Evolutionary conservation across 371 early-diverging fungal genomes (phyloP).

Genomic region (Polyrhizophydium stewartii): DNA sequence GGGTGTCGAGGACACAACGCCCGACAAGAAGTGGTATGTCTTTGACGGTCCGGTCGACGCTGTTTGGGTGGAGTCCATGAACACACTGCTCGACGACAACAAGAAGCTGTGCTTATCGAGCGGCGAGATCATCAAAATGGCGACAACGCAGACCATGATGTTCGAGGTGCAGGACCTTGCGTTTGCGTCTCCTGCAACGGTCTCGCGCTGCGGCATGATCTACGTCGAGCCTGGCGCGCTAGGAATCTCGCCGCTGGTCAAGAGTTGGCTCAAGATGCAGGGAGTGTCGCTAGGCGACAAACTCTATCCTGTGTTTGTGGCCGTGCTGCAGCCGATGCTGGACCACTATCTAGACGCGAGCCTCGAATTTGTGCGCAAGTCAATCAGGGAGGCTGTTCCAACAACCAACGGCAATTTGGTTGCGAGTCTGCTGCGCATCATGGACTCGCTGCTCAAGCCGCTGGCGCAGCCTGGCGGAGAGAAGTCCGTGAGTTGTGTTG

Average conservation of each 20-base stretch:
- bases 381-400: slow-evolving; percentile 43
- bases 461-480: slow-evolving; percentile 5
- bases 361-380: slow-evolving; percentile 37
- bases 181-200: slow-evolving; percentile 59
- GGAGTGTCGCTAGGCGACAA: slow-evolving; percentile 18
- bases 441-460: slow-evolving; percentile 34
- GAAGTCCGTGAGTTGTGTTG: neutral
- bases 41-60: slow-evolving; percentile 66
- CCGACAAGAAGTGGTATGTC: slow-evolving; percentile 59
- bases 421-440: slow-evolving; percentile 40
- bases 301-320: slow-evolving; percentile 19
- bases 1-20: slow-evolving; percentile 45
- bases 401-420: slow-evolving; percentile 45
- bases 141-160: slow-evolving; percentile 52
- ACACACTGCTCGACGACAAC: slow-evolving; percentile 62
- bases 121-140: slow-evolving; percentile 64
- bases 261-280: slow-evolving; percentile 38
- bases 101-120: slow-evolving; percentile 58
- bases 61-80: slow-evolving; percentile 67
- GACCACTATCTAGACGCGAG: slow-evolving; percentile 31
- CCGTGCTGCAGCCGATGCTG: slow-evolving; percentile 28
- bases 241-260: slow-evolving; percentile 42
- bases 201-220: slow-evolving; percentile 60
- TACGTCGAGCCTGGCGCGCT: slow-evolving; percentile 61
- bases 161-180: slow-evolving; percentile 59